Evolutionary conservation across 306 rosid genomes (phyloP), one percentile per base, ranked within the genome.

Genomic region (Trifolium pratense): DNA sequence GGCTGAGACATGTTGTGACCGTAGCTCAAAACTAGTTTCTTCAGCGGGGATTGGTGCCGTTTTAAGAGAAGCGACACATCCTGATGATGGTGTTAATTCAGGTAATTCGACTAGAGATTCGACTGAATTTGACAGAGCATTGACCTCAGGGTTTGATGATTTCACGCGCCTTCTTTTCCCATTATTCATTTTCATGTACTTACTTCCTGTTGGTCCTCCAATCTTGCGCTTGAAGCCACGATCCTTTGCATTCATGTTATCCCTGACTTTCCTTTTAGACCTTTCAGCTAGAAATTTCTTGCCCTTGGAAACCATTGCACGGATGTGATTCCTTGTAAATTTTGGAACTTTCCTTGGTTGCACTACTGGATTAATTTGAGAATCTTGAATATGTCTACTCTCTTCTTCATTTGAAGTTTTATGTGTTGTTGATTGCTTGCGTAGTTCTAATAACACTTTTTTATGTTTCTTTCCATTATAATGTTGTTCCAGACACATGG

Each of bases 311-410:
- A 20, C 64, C 37, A 23, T 56, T 57, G 20, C 57, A 34, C 52
- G 18, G 16, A 42, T 4, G 6, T 73, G 16, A 68, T 67, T 71
- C 42, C 23, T 59, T 49, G 0, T 39, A 18, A 9, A 11, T 18
- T 52, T 18, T 52, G 58, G 78, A 69, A 68, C 81, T 62, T 74
- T 75, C 82, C 71, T 82, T 66, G 80, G 70, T 70, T 81, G 86
- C 70, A 70, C 84, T 70, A 73, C 80, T 49, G 74, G 46, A 81
- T 81, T 82, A 59, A 76, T 58, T 63, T 81, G 87, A 78, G 88
- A 53, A 59, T 78, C 79, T 48, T 80, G 79, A 73, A 83, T 68
- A 74, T 65, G 86, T 51, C 25, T 20, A 64, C 52, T 40, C 31
- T 39, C 5, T 9, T 64, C 62, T 16, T 25, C 46, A 11, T 11